phyloP scores from a whole-genome alignment of 2,329 filamentous ascomycete genomes.

The Davidsoniella eucalypti region DNA sequence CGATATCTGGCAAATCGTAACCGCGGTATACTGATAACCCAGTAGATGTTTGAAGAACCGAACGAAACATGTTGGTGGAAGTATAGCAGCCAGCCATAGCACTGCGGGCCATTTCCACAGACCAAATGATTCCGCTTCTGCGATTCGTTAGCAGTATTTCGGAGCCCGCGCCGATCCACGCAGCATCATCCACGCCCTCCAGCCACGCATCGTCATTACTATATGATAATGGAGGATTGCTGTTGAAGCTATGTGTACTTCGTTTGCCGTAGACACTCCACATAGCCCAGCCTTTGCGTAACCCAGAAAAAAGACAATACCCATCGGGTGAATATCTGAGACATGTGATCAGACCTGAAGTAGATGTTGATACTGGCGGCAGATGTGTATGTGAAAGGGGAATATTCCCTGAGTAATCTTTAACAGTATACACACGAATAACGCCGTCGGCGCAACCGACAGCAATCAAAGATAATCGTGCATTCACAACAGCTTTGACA shows the following conservation, averaged over 20 bases:
- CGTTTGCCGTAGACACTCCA: constrained; percentile 97
- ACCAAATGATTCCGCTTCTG: constrained; percentile 66
- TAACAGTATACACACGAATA: constrained; percentile 78
- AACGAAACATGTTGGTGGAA: constrained; percentile 76
- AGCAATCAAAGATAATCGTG: constrained; percentile 83
- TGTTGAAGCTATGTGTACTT: constrained; percentile 66
- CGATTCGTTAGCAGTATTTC: constrained; percentile 61
- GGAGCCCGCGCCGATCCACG: constrained; percentile 77
- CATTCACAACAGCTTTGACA: constrained; percentile 69
- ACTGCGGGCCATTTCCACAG: constrained; percentile 83
- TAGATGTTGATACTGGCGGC: constrained; percentile 47
- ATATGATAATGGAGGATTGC: constrained; percentile 45
- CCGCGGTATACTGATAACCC: constrained; percentile 86
- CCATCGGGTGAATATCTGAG: constrained; percentile 86
- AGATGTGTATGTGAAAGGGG: constrained; percentile 66
- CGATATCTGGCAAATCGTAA: constrained; percentile 79
- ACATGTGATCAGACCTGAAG: constrained; percentile 55
- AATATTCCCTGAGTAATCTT: constrained; percentile 87
- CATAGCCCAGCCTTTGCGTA: constrained; percentile 80
- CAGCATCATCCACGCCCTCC: constrained; percentile 57
- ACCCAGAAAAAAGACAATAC: constrained; percentile 89
- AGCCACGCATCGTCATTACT: constrained; percentile 71
- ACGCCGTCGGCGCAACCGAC: constrained; percentile 66
- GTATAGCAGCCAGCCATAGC: constrained; percentile 86
- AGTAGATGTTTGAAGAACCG: constrained; percentile 73